These are phyloP conservation scores for Heracleum sosnowskyi DNA, from an alignment of 129 eudicot species.

Conservation along the genomic window DNA sequence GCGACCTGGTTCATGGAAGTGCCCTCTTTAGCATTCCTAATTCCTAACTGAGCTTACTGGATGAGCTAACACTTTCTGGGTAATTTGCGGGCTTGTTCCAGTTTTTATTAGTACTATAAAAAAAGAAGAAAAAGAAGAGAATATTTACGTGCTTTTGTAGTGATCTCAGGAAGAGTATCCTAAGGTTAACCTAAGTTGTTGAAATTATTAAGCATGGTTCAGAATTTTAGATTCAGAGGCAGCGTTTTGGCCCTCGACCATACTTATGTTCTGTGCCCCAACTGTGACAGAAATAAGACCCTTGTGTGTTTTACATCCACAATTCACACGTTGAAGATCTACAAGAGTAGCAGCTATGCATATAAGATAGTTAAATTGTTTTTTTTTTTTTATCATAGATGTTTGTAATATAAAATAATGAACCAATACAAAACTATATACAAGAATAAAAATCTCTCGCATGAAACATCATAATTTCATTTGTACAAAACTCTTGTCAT, in stretches of 20 bases:
- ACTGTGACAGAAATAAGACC: neutral
- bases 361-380: neutral
- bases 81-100: too few relatives aligned
- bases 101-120: too few relatives aligned
- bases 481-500: constrained; percentile 19
- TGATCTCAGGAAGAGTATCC: too few relatives aligned
- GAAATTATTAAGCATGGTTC: too few relatives aligned
- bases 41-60: too few relatives aligned
- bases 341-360: neutral
- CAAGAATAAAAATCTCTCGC: neutral
- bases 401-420: neutral
- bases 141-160: too few relatives aligned
- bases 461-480: neutral
- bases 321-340: neutral
- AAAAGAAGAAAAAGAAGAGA: too few relatives aligned
- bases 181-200: too few relatives aligned
- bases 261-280: neutral
- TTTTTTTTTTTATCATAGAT: neutral
- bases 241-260: neutral
- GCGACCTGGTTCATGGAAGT: too few relatives aligned
- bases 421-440: neutral
- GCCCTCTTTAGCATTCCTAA: too few relatives aligned
- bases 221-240: neutral
- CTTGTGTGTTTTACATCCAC: neutral
- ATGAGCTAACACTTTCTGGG: too few relatives aligned